Conservation (phyloP, 225 moss, liverwort and hornwort species). For the Sphagnum tenellum region DNA sequence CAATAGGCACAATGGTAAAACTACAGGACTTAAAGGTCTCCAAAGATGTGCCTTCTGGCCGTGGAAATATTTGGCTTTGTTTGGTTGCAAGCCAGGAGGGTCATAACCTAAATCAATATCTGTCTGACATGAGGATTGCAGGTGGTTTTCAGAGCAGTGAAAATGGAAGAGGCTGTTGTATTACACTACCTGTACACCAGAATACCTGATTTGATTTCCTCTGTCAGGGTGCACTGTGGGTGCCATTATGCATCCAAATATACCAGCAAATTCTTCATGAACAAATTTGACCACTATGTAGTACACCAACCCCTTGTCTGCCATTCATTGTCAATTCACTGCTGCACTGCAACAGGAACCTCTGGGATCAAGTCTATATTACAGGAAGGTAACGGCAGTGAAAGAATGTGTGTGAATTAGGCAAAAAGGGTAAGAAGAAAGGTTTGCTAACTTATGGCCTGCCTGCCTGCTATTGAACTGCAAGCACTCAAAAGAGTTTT, state of each 20-base stretch:
- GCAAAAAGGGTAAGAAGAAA: not conserved
- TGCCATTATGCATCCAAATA: constrained; percentile 3
- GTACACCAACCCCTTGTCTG: too few species aligned
- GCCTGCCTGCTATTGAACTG: not conserved
- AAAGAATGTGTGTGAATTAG: too few species aligned
- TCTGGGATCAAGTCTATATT: not conserved
- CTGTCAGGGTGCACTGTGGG: constrained; percentile 2
- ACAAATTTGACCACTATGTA: constrained; percentile 9
- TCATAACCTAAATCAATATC: not conserved
- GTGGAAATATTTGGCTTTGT: not conserved
- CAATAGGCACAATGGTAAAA: too few species aligned
- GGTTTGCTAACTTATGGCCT: not conserved
- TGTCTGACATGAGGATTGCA: not conserved
- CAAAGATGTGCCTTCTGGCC: not conserved
- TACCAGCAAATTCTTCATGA: constrained; percentile 6
- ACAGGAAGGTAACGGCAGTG: too few species aligned
- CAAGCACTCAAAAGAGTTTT: not conserved
- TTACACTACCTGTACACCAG: constrained; percentile 26
- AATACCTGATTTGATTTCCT: constrained; percentile 10
- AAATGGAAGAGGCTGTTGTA: constrained; percentile 13
- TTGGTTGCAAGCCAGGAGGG: not conserved
- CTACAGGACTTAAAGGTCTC: too few species aligned
- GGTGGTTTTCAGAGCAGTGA: constrained; percentile 5
- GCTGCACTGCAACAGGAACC: too few species aligned
- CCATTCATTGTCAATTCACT: too few species aligned